These are phyloP conservation scores for Kondoa malvinella DNA, from an alignment of 768 basidiomycete genomes.

Conservation along the genomic window DNA sequence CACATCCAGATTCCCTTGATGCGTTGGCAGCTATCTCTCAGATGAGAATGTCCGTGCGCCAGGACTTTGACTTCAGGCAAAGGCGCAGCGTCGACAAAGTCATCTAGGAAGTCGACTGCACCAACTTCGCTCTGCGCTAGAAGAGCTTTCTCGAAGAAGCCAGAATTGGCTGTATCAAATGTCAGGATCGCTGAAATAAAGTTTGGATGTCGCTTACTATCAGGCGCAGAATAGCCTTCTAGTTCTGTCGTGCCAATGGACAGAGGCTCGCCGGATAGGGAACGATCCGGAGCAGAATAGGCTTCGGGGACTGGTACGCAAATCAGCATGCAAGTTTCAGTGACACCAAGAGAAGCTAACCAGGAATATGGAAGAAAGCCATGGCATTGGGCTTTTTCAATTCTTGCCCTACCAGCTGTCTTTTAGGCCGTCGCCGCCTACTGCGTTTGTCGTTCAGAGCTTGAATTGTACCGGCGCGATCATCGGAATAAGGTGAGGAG, in stretches of 20 bases:
- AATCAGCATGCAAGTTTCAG: not conserved
- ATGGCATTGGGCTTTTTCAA: slow-evolving; percentile 87
- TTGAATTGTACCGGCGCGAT: too few relatives aligned
- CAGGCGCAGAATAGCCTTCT: slow-evolving; percentile 25
- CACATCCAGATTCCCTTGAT: slow-evolving; percentile 77
- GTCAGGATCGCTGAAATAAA: not conserved
- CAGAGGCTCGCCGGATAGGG: slow-evolving; percentile 46
- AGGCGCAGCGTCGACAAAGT: slow-evolving; percentile 18
- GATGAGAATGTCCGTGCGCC: slow-evolving; percentile 77
- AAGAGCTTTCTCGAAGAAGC: slow-evolving; percentile 70
- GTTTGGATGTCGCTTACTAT: slow-evolving; percentile 5
- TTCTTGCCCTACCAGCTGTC: slow-evolving; percentile 24
- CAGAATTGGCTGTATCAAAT: slow-evolving; percentile 39
- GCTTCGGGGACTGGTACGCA: slow-evolving; percentile 47
- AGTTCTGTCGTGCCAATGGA: slow-evolving; percentile 43
- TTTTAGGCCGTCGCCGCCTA: not conserved
- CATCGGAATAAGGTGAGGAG: too few relatives aligned
- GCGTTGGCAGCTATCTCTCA: slow-evolving; percentile 32
- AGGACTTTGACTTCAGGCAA: slow-evolving; percentile 38
- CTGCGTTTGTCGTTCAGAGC: not conserved
- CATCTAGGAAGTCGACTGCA: slow-evolving; percentile 22
- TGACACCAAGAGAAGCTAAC: not conserved
- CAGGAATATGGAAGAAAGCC: slow-evolving; percentile 95
- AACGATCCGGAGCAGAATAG: slow-evolving; percentile 50
- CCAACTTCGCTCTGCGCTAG: slow-evolving; percentile 54